A percentile compares a stretch with the other conserved stretches of the same genome.
These are phyloP conservation scores for Cystofilobasidium macerans DNA, from an alignment of 768 basidiomycete species.

Conservation along the genomic window DNA sequence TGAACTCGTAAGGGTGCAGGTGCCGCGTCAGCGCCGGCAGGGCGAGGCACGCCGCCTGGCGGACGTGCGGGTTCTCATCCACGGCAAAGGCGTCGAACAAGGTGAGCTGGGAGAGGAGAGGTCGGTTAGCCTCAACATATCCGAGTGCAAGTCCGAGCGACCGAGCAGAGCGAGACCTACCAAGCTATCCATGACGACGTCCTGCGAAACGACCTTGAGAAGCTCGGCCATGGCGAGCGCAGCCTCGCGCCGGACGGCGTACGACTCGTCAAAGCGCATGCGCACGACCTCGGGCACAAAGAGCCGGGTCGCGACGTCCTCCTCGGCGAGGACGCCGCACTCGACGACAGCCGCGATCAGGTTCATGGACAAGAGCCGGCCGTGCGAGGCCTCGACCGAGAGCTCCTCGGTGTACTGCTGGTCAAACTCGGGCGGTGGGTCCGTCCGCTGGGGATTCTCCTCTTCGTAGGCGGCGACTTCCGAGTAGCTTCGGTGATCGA, in stretches of 20 bases:
- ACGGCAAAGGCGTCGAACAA: conserved; percentile 58
- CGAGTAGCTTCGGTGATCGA: conserved; percentile 19
- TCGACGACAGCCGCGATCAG: conserved; percentile 79
- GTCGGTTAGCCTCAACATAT: background rate
- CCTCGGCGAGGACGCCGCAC: conserved; percentile 22
- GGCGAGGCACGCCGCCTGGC: conserved; percentile 75
- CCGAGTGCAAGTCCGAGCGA: conserved; percentile 11
- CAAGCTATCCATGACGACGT: conserved; percentile 47
- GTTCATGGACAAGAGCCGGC: conserved; percentile 83
- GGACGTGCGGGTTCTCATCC: conserved; percentile 69
- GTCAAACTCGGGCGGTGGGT: conserved; percentile 1
- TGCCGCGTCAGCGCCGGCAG: conserved; percentile 67
- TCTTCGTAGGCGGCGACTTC: conserved; percentile 13
- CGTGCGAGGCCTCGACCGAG: conserved; percentile 35
- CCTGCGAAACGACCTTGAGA: conserved; percentile 72
- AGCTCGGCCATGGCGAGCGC: conserved; percentile 78
- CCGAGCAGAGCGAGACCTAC: conserved; percentile 9
- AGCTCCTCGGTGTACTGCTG: conserved; percentile 17
- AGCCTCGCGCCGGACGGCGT: conserved; percentile 74
- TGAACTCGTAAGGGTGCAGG: conserved; percentile 47
- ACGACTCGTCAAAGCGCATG: conserved; percentile 35
- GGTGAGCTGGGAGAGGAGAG: conserved; percentile 51
- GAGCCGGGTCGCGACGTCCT: conserved; percentile 23
- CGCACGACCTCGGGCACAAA: conserved; percentile 31
- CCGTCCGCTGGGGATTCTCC: conserved; percentile 2